phyloP scores from a whole-genome alignment of 2,329 filamentous ascomycete genomes.

The Penicillium sp. region DNA sequence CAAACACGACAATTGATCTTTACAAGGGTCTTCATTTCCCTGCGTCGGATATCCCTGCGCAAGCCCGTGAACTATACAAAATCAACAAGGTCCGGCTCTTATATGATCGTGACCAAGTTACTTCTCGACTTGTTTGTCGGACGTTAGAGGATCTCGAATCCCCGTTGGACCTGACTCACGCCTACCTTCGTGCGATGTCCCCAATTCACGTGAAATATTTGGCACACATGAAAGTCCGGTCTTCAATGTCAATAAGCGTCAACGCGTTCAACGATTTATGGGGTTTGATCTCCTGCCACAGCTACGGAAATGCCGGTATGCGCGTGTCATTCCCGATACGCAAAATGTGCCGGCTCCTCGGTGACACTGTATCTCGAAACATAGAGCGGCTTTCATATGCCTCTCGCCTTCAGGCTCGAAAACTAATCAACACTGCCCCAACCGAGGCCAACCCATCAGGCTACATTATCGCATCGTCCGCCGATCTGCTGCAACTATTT shows the following conservation, averaged over 20 bases:
- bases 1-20: conserved; percentile 72
- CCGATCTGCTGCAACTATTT: conserved; percentile 79
- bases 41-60: conserved; percentile 76
- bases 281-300: conserved; percentile 84
- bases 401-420: conserved; percentile 77
- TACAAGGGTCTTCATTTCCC: conserved; percentile 89
- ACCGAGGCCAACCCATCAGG: conserved; percentile 79
- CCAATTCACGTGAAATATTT: conserved; percentile 87
- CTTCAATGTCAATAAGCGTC: conserved; percentile 92
- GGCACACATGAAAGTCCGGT: conserved; percentile 83
- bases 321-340: conserved; percentile 87
- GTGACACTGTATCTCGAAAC: conserved; percentile 80
- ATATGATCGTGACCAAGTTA: conserved; percentile 79
- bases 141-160: conserved; percentile 61
- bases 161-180: conserved; percentile 78
- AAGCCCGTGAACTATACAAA: conserved; percentile 88
- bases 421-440: conserved; percentile 82
- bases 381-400: conserved; percentile 86
- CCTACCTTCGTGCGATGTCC: conserved; percentile 77
- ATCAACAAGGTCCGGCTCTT: conserved; percentile 84
- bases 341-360: conserved; percentile 86
- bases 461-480: conserved; percentile 85
- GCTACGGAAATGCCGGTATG: conserved; percentile 79
- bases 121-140: conserved; percentile 77
- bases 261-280: conserved; percentile 82